Conservation (phyloP, 2,329 filamentous ascomycete species). For the Aureobasidium mangrovei region DNA sequence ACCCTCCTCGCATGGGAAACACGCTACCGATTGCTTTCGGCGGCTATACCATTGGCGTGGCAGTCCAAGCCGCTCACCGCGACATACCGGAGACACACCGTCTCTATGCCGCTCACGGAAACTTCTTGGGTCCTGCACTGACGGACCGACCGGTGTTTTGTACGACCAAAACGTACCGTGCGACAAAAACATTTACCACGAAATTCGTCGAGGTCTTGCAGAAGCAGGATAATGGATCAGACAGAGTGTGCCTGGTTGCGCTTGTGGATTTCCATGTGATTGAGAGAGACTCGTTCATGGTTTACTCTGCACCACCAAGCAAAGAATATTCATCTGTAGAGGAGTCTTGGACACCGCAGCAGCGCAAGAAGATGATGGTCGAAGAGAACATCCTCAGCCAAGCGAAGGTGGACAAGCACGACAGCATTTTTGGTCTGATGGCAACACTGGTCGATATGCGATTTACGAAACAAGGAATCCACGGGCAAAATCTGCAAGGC, state of each 20-base stretch:
- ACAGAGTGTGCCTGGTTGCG: conserved; percentile 35
- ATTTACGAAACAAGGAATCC: conserved; percentile 33
- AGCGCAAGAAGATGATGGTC: conserved; percentile 18
- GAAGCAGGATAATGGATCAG: conserved; percentile 27
- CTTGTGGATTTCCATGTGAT: conserved; percentile 40
- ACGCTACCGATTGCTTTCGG: conserved; percentile 35
- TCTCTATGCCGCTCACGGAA: conserved; percentile 40
- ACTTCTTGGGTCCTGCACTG: conserved; percentile 40
- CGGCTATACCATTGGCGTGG: conserved; percentile 36
- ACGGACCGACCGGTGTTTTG: conserved; percentile 33
- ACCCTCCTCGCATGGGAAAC: conserved; percentile 33
- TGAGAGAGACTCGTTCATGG: conserved; percentile 30
- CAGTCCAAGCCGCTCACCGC: conserved; percentile 34
- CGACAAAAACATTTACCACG: conserved; percentile 42
- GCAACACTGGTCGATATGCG: conserved; percentile 29
- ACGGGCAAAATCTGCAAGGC: conserved; percentile 38
- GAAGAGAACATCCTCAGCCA: conserved; percentile 22
- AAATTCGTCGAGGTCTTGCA: conserved; percentile 40
- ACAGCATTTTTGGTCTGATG: conserved; percentile 25
- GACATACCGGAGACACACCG: conserved; percentile 32
- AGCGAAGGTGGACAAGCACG: conserved; percentile 20
- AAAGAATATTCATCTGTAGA: conserved; percentile 25
- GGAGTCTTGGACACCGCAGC: conserved; percentile 19
- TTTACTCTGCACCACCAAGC: conserved; percentile 32
- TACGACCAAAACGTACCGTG: conserved; percentile 31